Conservation (phyloP, 495 filamentous ascomycete species). For the Aspergillus asperescens region DNA sequence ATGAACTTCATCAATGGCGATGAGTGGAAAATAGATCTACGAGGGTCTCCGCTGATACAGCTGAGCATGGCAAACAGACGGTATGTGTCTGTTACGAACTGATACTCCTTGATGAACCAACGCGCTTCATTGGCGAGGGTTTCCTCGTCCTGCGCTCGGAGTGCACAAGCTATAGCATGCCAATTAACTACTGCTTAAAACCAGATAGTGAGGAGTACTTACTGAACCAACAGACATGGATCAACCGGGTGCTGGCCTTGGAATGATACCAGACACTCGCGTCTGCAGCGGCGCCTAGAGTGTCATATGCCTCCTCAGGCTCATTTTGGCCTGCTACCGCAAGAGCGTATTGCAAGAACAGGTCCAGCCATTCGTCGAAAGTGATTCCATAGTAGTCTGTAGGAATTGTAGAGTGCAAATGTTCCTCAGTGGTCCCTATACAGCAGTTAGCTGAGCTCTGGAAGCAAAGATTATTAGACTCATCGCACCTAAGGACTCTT, state of each 20-base stretch:
- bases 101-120: conserved; percentile 81
- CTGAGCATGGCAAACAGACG: conserved; percentile 71
- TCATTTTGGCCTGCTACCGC: conserved; percentile 56
- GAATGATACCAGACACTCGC: conserved; percentile 74
- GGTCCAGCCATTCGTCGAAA: conserved; percentile 79
- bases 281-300: conserved; percentile 65
- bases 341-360: conserved; percentile 85
- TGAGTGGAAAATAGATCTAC: conserved; percentile 48
- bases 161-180: conserved; percentile 60
- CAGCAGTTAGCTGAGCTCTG: conserved; percentile 10
- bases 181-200: conserved; percentile 11
- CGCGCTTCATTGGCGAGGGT: conserved; percentile 59
- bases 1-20: conserved; percentile 78
- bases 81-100: conserved; percentile 79
- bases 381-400: conserved; percentile 69
- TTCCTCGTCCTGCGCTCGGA: conserved; percentile 74
- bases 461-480: neutral
- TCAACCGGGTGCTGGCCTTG: conserved; percentile 58
- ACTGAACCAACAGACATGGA: conserved; percentile 79
- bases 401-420: conserved; percentile 40
- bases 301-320: conserved; percentile 64
- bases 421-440: conserved; percentile 25
- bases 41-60: conserved; percentile 51
- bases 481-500: conserved; percentile 50
- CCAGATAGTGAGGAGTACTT: conserved; percentile 22